Conservation (phyloP, 1,284 basidiomycete genomes). For the Sparassis latifolia region DNA sequence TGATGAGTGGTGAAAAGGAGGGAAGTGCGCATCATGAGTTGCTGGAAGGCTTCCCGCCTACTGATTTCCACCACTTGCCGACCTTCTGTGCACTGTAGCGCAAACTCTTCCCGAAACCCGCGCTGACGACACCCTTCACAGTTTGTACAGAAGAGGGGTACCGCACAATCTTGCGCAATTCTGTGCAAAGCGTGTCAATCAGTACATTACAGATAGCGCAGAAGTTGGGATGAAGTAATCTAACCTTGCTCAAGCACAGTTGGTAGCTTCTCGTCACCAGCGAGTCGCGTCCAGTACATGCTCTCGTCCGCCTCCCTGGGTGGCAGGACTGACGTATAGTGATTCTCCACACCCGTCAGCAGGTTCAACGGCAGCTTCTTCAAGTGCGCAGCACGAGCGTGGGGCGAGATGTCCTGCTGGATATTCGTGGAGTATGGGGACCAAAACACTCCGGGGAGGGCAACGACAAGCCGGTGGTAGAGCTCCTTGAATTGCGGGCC, state of each 20-base stretch:
- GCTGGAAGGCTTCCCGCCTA: neutral
- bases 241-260: constrained; percentile 54
- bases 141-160: constrained; percentile 81
- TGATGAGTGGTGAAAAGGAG: neutral
- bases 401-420: constrained; percentile 64
- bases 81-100: constrained; percentile 75
- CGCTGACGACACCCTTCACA: constrained; percentile 81
- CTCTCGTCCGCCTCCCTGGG: constrained; percentile 51
- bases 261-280: constrained; percentile 54
- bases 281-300: constrained; percentile 72
- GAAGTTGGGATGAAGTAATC: constrained; percentile 15
- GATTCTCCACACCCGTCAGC: constrained; percentile 48
- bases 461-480: constrained; percentile 77
- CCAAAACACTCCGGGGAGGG: constrained; percentile 74
- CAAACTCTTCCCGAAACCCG: constrained; percentile 74
- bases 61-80: constrained; percentile 68
- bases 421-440: constrained; percentile 39
- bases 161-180: constrained; percentile 73
- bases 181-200: constrained; percentile 29
- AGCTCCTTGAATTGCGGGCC: constrained; percentile 80
- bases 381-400: constrained; percentile 67
- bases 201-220: no score
- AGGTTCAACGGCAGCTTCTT: constrained; percentile 71
- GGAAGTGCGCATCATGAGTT: neutral
- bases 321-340: constrained; percentile 35